phyloP scores from a whole-genome alignment of 192 early-diverging fungal species.

The Powellomyces hirtus region DNA sequence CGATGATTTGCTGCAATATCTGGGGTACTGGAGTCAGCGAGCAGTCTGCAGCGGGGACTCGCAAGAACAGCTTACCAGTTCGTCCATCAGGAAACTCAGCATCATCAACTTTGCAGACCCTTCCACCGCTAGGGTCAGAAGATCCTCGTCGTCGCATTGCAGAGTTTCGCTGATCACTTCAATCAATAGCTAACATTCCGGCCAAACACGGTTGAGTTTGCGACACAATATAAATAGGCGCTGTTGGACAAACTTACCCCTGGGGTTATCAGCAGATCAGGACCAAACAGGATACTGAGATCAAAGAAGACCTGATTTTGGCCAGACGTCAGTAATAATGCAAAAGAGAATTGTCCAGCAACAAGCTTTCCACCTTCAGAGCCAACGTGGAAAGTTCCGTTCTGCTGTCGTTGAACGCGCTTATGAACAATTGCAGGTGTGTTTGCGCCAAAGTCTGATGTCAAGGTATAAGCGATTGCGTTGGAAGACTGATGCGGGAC shows the following conservation, averaged over 20 bases:
- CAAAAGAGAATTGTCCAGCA: neutral
- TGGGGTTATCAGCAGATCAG: slow-evolving; percentile 20
- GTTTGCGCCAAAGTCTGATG: slow-evolving; percentile 61
- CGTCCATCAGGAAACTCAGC: slow-evolving; percentile 47
- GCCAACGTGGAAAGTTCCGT: slow-evolving; percentile 64
- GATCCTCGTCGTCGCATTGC: slow-evolving; percentile 49
- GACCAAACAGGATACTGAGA: slow-evolving; percentile 58
- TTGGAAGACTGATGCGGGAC: neutral
- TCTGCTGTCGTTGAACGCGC: slow-evolving; percentile 57
- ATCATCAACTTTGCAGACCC: slow-evolving; percentile 74
- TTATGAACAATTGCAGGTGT: slow-evolving; percentile 71
- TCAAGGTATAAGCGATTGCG: neutral
- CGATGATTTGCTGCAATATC: slow-evolving; percentile 71
- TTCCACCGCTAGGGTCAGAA: slow-evolving; percentile 73
- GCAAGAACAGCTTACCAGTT: neutral
- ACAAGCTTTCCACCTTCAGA: slow-evolving; percentile 55
- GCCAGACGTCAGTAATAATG: neutral
- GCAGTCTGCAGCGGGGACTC: neutral
- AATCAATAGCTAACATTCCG: slow-evolving; percentile 7
- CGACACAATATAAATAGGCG: slow-evolving; percentile 23
- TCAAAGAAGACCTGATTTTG: slow-evolving; percentile 60
- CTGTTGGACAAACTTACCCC: slow-evolving; percentile 26
- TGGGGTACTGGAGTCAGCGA: no score
- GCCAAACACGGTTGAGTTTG: neutral
- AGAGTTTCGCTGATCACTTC: slow-evolving; percentile 48